Percentiles rank a stretch among this genome's conserved stretches.
phyloP scores from a whole-genome alignment of 1,139 yeast genomes.

The Nakaseomyces nivariensis region DNA sequence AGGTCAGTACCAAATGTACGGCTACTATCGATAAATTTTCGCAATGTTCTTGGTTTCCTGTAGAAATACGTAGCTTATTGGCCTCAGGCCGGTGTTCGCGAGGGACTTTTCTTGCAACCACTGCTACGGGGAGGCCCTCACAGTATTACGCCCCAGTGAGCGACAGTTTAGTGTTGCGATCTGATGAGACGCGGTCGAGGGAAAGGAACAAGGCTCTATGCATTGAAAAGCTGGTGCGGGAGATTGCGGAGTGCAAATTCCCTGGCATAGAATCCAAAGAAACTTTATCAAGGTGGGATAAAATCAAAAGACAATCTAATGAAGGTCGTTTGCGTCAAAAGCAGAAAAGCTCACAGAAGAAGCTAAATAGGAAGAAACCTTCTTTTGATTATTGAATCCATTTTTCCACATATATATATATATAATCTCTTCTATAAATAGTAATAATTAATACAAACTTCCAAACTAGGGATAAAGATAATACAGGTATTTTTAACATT shows the following conservation, averaged over 20 bases:
- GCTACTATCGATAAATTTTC: conserved; percentile 47
- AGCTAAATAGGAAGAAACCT: conserved; percentile 34
- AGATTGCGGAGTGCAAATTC: conserved; percentile 42
- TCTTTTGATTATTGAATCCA: background rate
- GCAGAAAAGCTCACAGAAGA: conserved; percentile 45
- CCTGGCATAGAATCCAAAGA: conserved; percentile 42
- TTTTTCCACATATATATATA: background rate
- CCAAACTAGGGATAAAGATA: too few species aligned
- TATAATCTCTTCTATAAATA: background rate
- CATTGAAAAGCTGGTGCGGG: conserved; percentile 45
- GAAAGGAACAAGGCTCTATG: conserved; percentile 52
- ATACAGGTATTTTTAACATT: too few species aligned
- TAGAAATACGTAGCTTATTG: conserved; percentile 30
- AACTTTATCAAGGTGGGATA: conserved; percentile 47
- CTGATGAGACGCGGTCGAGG: conserved; percentile 52
- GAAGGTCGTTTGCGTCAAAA: conserved; percentile 44
- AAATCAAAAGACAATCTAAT: conserved; percentile 37
- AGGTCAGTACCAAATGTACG: conserved; percentile 71
- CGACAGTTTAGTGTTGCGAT: conserved; percentile 50
- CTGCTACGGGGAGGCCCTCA: conserved; percentile 26
- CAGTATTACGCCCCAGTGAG: conserved; percentile 48
- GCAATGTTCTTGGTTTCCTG: conserved; percentile 55
- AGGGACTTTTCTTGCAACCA: conserved; percentile 28
- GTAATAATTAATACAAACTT: background rate
- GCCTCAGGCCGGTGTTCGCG: conserved; percentile 19